Evolutionary conservation across 2,329 filamentous ascomycete genomes (phyloP).

Genomic region (Ophidiomyces ophidiicola): DNA sequence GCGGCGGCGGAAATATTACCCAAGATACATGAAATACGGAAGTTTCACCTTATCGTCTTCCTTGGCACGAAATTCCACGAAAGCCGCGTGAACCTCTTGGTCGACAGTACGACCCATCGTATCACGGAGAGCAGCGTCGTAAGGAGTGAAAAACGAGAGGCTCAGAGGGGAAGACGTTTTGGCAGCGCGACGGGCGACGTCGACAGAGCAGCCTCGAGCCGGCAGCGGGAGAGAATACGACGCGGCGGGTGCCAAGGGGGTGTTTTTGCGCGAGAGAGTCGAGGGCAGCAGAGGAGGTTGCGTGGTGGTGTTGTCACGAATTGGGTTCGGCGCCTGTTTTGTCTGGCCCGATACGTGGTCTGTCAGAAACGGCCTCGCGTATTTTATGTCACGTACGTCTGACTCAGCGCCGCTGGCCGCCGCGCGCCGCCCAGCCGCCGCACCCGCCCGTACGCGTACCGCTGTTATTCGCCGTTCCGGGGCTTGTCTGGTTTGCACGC

Average conservation of each 20-base stretch:
- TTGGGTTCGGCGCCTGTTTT: constrained; percentile 10
- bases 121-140: constrained; percentile 13
- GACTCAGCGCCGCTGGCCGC: constrained; percentile 1
- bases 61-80: constrained; percentile 44
- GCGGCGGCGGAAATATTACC: constrained; percentile 30
- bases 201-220: constrained; percentile 4
- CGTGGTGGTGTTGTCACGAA: constrained; percentile 10
- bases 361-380: constrained; percentile 13
- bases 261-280: constrained; percentile 5
- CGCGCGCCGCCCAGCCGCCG: background rate
- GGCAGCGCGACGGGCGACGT: constrained; percentile 12
- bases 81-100: constrained; percentile 42
- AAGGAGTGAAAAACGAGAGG: constrained; percentile 18
- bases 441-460: constrained; percentile 7
- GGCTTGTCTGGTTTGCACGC: constrained; percentile 5
- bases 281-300: constrained; percentile 6
- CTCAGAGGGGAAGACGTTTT: constrained; percentile 16
- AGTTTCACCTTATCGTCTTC: constrained; percentile 37
- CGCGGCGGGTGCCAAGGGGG: background rate
- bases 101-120: constrained; percentile 42
- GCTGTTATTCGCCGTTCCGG: constrained; percentile 9
- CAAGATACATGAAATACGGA: constrained; percentile 26
- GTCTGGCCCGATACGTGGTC: constrained; percentile 12
- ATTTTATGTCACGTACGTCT: constrained; percentile 14
- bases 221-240: background rate